Evolutionary conservation across 2,329 filamentous ascomycete species (phyloP).

Genomic region (Penicillium sp.): DNA sequence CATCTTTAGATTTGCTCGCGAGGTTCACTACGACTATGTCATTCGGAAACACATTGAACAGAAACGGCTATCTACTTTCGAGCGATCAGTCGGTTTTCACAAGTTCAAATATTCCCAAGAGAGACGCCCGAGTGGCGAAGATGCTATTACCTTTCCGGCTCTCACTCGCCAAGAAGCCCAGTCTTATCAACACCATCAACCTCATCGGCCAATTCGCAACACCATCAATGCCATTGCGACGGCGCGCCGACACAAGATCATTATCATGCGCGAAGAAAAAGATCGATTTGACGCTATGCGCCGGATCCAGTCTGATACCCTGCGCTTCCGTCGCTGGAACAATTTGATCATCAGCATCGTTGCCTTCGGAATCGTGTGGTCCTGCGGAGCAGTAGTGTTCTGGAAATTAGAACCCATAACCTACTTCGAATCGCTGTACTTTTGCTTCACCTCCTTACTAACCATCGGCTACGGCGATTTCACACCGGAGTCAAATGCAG

Average conservation of each 20-base stretch:
- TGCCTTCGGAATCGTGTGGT: slow-evolving; percentile 74
- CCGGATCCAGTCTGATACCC: slow-evolving; percentile 66
- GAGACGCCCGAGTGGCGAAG: background rate
- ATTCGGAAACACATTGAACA: slow-evolving; percentile 58
- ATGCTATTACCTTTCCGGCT: background rate
- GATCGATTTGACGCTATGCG: slow-evolving; percentile 79
- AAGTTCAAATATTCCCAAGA: slow-evolving; percentile 26
- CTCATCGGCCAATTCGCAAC: slow-evolving; percentile 19
- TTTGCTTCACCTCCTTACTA: slow-evolving; percentile 76
- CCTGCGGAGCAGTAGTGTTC: slow-evolving; percentile 75
- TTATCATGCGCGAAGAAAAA: slow-evolving; percentile 62
- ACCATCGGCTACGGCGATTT: slow-evolving; percentile 87
- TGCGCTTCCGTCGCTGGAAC: slow-evolving; percentile 68
- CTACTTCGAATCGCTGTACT: slow-evolving; percentile 82
- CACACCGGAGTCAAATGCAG: slow-evolving; percentile 71
- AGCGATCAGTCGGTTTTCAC: slow-evolving; percentile 50
- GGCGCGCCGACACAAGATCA: slow-evolving; percentile 43
- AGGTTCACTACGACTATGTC: slow-evolving; percentile 62
- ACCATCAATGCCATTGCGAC: slow-evolving; percentile 23
- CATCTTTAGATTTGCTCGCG: slow-evolving; percentile 65
- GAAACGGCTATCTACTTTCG: slow-evolving; percentile 54
- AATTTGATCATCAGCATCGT: slow-evolving; percentile 65
- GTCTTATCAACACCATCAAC: background rate
- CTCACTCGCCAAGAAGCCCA: slow-evolving; percentile 8
- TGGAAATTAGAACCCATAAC: slow-evolving; percentile 56